Evolutionary conservation across 2,329 filamentous ascomycete genomes (phyloP).

Genomic region (Hypoxylon sp.): DNA sequence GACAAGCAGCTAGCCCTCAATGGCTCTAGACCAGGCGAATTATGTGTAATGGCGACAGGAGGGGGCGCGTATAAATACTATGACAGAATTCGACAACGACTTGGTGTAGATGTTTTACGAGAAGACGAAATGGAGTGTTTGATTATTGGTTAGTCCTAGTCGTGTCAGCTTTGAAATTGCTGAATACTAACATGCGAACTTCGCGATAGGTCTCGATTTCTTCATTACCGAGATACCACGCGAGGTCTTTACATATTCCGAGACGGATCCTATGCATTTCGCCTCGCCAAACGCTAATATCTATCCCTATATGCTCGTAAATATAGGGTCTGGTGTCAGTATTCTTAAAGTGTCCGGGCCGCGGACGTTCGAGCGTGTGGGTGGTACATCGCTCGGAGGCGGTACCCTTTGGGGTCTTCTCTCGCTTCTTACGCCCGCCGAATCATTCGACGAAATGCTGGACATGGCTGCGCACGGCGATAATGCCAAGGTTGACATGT

Average conservation of each 20-base stretch:
- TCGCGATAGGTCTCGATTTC: conserved; percentile 83
- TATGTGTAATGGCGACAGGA: conserved; percentile 95
- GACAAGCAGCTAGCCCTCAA: conserved; percentile 83
- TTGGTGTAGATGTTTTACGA: conserved; percentile 88
- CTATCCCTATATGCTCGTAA: conserved; percentile 97
- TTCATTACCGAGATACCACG: conserved; percentile 98
- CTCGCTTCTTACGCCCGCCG: conserved; percentile 90
- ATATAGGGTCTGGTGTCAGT: conserved; percentile 96
- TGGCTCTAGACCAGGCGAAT: conserved; percentile 76
- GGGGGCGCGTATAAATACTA: conserved; percentile 98
- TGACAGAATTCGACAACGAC: conserved; percentile 84
- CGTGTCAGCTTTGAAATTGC: background rate
- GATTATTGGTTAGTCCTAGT: conserved; percentile 79
- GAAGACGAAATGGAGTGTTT: conserved; percentile 99
- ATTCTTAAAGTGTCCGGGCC: conserved; percentile 98
- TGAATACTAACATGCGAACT: conserved; percentile 33
- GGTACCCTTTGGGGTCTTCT: conserved; percentile 98
- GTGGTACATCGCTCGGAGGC: conserved; percentile 92
- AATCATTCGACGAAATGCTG: conserved; percentile 98
- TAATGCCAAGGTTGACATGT: conserved; percentile 93
- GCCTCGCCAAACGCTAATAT: conserved; percentile 81
- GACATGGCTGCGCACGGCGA: conserved; percentile 91
- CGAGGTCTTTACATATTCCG: conserved; percentile 97
- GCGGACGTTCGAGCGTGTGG: conserved; percentile 87
- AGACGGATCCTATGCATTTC: conserved; percentile 91